These are phyloP conservation scores for Cyclospora cayetanensis DNA, from an alignment of 169 alveolate species.

Conservation along the genomic window DNA sequence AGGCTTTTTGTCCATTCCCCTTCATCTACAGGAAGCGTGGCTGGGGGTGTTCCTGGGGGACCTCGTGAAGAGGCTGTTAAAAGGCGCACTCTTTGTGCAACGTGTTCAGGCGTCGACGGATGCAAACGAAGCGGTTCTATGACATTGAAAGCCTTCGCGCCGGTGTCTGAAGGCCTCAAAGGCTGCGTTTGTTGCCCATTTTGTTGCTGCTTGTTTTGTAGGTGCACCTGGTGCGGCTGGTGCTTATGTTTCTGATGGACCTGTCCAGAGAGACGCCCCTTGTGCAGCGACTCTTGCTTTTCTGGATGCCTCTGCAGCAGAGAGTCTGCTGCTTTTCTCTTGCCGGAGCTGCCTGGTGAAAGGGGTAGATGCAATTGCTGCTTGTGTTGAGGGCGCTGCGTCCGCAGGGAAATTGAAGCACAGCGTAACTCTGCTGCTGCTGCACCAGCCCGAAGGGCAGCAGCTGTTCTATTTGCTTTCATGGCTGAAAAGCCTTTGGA, in stretches of 20 bases:
- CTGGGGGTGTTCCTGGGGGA: not conserved
- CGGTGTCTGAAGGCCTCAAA: not conserved
- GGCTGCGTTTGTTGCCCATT: not conserved
- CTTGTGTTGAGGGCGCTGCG: too few species aligned
- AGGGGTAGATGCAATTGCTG: too few species aligned
- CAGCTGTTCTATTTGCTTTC: not conserved
- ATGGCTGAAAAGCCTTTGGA: not conserved
- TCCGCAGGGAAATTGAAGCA: too few species aligned
- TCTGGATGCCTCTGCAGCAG: not conserved
- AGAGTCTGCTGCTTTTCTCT: not conserved
- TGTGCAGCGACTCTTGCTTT: not conserved
- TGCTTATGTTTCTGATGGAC: not conserved
- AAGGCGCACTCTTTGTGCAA: not conserved
- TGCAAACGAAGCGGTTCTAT: not conserved
- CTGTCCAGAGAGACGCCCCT: not conserved
- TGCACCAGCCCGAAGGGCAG: not conserved
- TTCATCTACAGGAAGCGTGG: not conserved
- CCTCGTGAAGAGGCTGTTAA: not conserved
- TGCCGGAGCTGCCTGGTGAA: not conserved
- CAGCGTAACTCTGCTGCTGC: constrained; percentile 9
- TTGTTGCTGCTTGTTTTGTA: not conserved
- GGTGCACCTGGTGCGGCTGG: not conserved
- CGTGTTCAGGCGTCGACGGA: not conserved
- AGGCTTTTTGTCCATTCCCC: not conserved
- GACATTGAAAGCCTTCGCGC: not conserved